Evolutionary conservation across 2,329 filamentous ascomycete genomes (phyloP).

Genomic region (Diaporthe aspalathi): DNA sequence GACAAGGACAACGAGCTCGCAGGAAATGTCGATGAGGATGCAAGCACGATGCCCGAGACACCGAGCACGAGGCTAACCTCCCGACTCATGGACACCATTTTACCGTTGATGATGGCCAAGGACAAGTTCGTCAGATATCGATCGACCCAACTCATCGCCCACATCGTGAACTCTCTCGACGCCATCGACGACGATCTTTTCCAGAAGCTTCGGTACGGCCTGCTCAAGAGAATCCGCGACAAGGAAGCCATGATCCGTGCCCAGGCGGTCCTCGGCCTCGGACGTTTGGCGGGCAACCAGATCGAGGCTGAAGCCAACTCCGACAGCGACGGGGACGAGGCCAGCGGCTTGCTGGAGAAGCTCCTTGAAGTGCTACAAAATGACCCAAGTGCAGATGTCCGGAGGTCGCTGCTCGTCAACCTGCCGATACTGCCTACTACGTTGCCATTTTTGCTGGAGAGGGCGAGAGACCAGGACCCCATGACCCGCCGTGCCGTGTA

Average conservation of each 20-base stretch:
- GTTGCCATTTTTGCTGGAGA: constrained; percentile 87
- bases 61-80: constrained; percentile 84
- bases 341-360: constrained; percentile 80
- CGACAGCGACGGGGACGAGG: constrained; percentile 74
- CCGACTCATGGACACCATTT: constrained; percentile 76
- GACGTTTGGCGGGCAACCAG: constrained; percentile 82
- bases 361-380: constrained; percentile 91
- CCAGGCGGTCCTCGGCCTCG: constrained; percentile 92
- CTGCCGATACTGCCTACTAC: constrained; percentile 87
- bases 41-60: constrained; percentile 80
- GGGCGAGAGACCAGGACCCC: constrained; percentile 89
- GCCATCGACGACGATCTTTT: constrained; percentile 94
- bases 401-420: constrained; percentile 88
- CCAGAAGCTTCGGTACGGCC: constrained; percentile 79
- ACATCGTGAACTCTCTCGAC: constrained; percentile 92
- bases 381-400: constrained; percentile 92
- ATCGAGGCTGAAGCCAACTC: constrained; percentile 77
- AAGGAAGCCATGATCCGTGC: constrained; percentile 93
- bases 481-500: constrained; percentile 88
- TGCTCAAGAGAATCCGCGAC: constrained; percentile 89
- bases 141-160: constrained; percentile 87
- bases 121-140: constrained; percentile 94
- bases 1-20: constrained; percentile 78
- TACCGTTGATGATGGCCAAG: constrained; percentile 84
- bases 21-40: constrained; percentile 74